These are phyloP conservation scores for Amniculicola lignicola DNA, from an alignment of 495 filamentous ascomycete species.

Conservation along the genomic window DNA sequence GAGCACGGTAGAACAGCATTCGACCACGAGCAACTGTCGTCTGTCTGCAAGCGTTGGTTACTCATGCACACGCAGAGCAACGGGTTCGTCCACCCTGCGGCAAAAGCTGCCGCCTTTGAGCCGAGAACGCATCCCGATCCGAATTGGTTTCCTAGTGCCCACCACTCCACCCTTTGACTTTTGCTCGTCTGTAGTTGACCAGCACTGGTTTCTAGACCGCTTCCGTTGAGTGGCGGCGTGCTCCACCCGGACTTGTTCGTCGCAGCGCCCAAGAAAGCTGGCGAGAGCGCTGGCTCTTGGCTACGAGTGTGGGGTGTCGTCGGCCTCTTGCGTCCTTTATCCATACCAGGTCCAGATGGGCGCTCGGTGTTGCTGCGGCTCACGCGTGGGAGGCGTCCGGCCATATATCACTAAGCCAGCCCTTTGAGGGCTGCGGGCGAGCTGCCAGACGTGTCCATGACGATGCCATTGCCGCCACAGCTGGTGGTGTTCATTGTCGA, in stretches of 20 bases:
- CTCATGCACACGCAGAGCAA: slow-evolving; percentile 15
- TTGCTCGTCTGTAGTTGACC: neutral
- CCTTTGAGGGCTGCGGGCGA: too few relatives aligned
- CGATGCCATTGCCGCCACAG: too few relatives aligned
- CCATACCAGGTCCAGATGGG: too few relatives aligned
- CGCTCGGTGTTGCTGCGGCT: too few relatives aligned
- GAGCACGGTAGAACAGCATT: slow-evolving; percentile 12
- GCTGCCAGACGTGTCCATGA: too few relatives aligned
- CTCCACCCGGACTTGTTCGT: neutral
- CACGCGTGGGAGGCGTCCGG: too few relatives aligned
- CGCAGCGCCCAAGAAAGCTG: neutral
- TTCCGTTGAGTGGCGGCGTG: neutral
- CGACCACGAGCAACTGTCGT: slow-evolving; percentile 7
- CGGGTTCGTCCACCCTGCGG: slow-evolving; percentile 4
- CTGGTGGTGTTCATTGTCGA: too few relatives aligned
- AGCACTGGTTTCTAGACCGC: neutral
- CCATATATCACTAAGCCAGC: too few relatives aligned
- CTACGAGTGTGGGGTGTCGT: neutral
- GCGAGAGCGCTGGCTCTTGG: slow-evolving; percentile 1
- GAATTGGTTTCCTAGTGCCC: neutral
- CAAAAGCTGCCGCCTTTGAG: slow-evolving; percentile 9
- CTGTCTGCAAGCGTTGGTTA: slow-evolving; percentile 4
- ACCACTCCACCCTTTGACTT: neutral
- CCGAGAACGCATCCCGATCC: slow-evolving; percentile 11
- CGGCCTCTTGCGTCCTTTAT: too few relatives aligned